Evolutionary conservation across 192 early-diverging fungal genomes (phyloP).

Genomic region (Coemansia sp.): DNA sequence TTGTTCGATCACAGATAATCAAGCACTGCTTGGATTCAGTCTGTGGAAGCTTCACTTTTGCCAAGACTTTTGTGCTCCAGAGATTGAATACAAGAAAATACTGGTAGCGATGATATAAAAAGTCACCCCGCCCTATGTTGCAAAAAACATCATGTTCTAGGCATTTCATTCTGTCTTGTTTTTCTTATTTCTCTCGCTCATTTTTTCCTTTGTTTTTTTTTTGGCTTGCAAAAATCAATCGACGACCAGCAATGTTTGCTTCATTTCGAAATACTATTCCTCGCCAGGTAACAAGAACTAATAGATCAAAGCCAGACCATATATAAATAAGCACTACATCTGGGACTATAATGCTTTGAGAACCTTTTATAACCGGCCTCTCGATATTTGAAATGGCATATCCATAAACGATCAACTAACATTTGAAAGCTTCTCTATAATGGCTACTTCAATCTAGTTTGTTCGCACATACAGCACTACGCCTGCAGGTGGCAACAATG

Average conservation of each 20-base stretch:
- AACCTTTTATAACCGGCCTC: too few species aligned
- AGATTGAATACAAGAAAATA: too few species aligned
- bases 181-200: background rate
- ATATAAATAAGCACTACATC: too few species aligned
- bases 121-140: background rate
- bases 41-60: too few species aligned
- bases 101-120: too few species aligned
- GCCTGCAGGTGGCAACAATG: conserved; percentile 18
- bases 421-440: too few species aligned
- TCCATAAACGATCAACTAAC: too few species aligned
- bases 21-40: background rate
- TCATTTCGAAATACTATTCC: conserved; percentile 34
- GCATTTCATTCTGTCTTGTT: background rate
- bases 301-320: too few species aligned
- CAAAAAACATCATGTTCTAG: too few species aligned
- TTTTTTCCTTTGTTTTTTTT: background rate
- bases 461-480: conserved; percentile 47
- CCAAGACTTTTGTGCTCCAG: too few species aligned
- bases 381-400: too few species aligned
- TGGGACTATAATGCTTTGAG: too few species aligned
- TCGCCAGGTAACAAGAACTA: conserved; percentile 30
- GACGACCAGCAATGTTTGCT: conserved; percentile 28
- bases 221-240: background rate
- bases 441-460: conserved; percentile 16
- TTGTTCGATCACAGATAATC: background rate